Evolutionary conservation across 2,329 filamentous ascomycete species (phyloP), one percentile per base, ranked within the genome.

Genomic region (Penicillium capsulatum): DNA sequence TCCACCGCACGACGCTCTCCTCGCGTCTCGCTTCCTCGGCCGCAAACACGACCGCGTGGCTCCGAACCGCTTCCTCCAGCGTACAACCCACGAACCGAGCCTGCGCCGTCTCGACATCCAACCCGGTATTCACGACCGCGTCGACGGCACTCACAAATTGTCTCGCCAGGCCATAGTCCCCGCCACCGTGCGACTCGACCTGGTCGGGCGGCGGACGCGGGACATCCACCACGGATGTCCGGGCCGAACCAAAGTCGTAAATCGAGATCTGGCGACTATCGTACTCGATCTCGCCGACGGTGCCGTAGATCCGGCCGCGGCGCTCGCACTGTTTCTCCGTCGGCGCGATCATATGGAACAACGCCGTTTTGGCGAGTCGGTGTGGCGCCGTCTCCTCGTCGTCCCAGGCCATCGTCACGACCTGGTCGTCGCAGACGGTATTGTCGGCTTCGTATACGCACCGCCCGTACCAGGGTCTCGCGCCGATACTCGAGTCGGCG

Each of bases 371-470:
- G 30, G 87, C 79, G 2, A 79, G 79, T 16, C 80, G 72, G 36
- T 66, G 62, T 31, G 54, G 65, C 40, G 35, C 51, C 29, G 31
- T 45, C 14, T 41, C 42, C 20, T 86, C 81, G 31, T 94, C 86
- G 9, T 89, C 84, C 89, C 91, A 97, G 3, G 77, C 80, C 36
- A 97, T 79, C 0, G 85, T 91, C 14, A 97, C 92, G 17, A 84
- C 77, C 63, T 97, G 91, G 57, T 97, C 88, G 62, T 98, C 92
- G 56, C 83, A 87, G 29, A 97, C 92, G 57, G 94, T 82, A 66
- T 97, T 98, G 66, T 94, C 89, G 3, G 83, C 74, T 61, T 96
- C 92, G 67, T 83, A 97, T 1, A 97, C 92, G 59, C 92, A 98
- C n/a, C 91, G 80, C 0, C 92, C 92, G 58, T 89, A 97, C 88